Conservation (phyloP, 805 yeast species). For the Candida maris region DNA sequence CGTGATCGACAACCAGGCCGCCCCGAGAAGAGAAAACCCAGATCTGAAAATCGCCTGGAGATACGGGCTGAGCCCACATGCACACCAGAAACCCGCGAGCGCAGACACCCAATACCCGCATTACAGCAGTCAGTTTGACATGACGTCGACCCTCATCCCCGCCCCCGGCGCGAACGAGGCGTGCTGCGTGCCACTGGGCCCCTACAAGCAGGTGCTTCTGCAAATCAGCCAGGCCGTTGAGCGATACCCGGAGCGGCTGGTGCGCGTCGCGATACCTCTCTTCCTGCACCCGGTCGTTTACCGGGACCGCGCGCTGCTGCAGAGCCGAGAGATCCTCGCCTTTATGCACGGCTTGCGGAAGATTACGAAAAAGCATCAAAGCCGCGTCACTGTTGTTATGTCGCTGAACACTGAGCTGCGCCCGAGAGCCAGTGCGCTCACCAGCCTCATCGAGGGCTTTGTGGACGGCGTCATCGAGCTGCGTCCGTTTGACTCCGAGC, state of each 20-base stretch:
- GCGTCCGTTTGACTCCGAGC: slow-evolving; percentile 77
- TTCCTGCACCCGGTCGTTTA: slow-evolving; percentile 77
- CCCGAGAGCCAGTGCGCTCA: slow-evolving; percentile 47
- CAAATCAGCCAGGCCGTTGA: slow-evolving; percentile 42
- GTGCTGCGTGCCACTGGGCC: slow-evolving; percentile 44
- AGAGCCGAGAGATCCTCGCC: slow-evolving; percentile 48
- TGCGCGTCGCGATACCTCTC: slow-evolving; percentile 72
- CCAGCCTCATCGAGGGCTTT: slow-evolving; percentile 53
- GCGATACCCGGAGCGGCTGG: slow-evolving; percentile 42
- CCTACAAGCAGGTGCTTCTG: slow-evolving; percentile 26
- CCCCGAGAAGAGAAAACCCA: slow-evolving; percentile 13
- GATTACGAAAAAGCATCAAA: slow-evolving; percentile 43
- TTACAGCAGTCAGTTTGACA: slow-evolving; percentile 68
- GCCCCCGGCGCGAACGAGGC: slow-evolving; percentile 62
- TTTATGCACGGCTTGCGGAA: slow-evolving; percentile 59
- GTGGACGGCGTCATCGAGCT: slow-evolving; percentile 69
- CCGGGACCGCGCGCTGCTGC: slow-evolving; percentile 36
- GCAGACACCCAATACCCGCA: slow-evolving; percentile 40
- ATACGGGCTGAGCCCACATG: slow-evolving; percentile 55
- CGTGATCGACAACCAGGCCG: slow-evolving; percentile 38
- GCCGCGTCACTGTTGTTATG: slow-evolving; percentile 41
- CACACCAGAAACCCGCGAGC: slow-evolving; percentile 25
- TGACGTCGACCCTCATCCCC: slow-evolving; percentile 67
- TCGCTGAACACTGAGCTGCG: slow-evolving; percentile 66
- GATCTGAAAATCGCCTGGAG: slow-evolving; percentile 94